phyloP scores from a whole-genome alignment of 176 grass and related monocot genomes.

The Oryza meridionalis region DNA sequence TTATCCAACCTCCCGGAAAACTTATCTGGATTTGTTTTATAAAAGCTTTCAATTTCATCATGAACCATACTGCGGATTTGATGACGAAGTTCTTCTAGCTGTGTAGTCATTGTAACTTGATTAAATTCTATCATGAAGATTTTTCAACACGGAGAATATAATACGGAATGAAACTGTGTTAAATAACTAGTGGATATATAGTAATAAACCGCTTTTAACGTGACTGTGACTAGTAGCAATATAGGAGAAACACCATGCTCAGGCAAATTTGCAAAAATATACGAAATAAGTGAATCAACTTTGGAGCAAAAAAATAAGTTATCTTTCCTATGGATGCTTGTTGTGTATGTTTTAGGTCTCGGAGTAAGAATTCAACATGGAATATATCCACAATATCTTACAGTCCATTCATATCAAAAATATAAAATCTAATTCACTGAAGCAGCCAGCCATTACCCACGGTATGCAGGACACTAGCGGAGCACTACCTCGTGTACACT shows the following conservation, averaged over 20 bases:
- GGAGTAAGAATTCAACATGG: background rate
- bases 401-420: background rate
- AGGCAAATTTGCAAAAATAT: background rate
- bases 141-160: background rate
- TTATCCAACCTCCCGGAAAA: constrained; percentile 21
- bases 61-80: constrained; percentile 47
- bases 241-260: background rate
- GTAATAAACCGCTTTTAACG: background rate
- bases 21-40: constrained; percentile 5
- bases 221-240: background rate
- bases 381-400: background rate
- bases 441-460: background rate
- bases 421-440: constrained; percentile 14
- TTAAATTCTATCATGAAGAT: constrained; percentile 1
- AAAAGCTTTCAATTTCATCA: constrained; percentile 45
- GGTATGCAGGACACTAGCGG: background rate
- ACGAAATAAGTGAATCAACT: background rate
- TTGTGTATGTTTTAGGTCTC: background rate
- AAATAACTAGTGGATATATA: background rate
- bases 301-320: constrained; percentile 2
- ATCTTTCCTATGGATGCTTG: background rate
- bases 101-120: constrained; percentile 37
- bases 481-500: background rate
- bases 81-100: constrained; percentile 44
- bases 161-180: background rate